Evolutionary conservation across 2,329 filamentous ascomycete species (phyloP), one percentile per base, ranked within the genome.

Genomic region (Monilinia polystroma): DNA sequence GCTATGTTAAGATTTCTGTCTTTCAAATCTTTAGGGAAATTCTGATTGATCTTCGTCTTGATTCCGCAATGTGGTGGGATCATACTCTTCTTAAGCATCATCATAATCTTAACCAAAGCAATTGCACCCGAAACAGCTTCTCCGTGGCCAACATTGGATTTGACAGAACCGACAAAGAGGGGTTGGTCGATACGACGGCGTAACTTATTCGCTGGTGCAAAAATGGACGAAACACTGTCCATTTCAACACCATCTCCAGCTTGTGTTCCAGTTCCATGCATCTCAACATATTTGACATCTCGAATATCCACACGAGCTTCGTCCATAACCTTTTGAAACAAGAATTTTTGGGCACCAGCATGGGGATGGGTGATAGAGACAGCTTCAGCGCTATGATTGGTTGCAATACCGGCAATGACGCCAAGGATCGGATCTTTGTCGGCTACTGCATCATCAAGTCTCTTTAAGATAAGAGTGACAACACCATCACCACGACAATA

Each of bases 371-470:
- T 67, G 20, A 67, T 67, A 11, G 65, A 67, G 1, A 54, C 16
- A 20, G 65, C 41, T 52, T 63, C 52, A 4, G 58, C 65, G 18
- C 85, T 63, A 81, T 51, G 47, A 11, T 51, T 51, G 20, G 47
- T 51, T 80, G 88, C 45, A 47, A 51, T 51, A 32, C 63, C 68
- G 16, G 83, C 80, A 65, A 87, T 83, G 41, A 87, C 79, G 10
- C 80, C 82, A 7, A 83, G 80, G 64, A 87, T 84, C 0, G 81
- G 81, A 72, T 90, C 86, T 23, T 84, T 83, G 69, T 86, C 83
- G 16, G 78, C 77, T 7, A 89, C 70, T 11, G 67, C 67, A 58
- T 68, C 67, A 16, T 68, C 67, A 52, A 68, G 67, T 16, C 67
- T 52, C 41, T 89, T 90, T 53, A 90, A 72, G 5, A 89, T 72